Base-by-base conservation (phyloP, 768 basidiomycete genomes). In the Thelephora aurantiotincta region DNA sequence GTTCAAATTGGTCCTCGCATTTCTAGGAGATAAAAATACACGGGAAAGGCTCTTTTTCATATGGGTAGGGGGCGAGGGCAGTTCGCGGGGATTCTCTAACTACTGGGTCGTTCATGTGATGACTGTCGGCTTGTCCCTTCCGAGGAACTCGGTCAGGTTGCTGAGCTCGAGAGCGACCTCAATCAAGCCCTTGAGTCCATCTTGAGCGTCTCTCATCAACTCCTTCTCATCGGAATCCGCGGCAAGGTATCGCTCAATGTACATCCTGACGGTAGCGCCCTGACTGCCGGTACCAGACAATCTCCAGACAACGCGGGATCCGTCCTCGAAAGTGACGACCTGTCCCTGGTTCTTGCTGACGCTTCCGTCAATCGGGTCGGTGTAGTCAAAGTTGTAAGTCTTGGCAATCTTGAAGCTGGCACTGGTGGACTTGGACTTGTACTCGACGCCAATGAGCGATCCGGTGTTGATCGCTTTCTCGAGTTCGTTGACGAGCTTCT, bases 311-410 rank as follows among this genome's bases (percentile, higher is more conserved):
- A 99, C 86, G 34, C 96, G 75, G 42, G 84, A 88, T 6, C 94
- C 96, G 60, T 98, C 96, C 26, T 69, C 66, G 67, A 99, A 99
- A 45, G 75, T 75, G 60, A 98, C 80, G 61, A 93, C 84, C 56
- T 97, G 86, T 1, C 96, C 96, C 61, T 99, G 96, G 64, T 98
- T 97, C 66, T 81, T 80, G 54, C 87, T 90, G 52, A 97, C 75
- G 41, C 86, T 89, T 47, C 80, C 70, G 62, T 99, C 96, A 64
- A 98, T 97, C n/a, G 96, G 96, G 64, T 99, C 96, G 44, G 80
- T 96, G 75, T 99, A 99, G 60, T 84, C 78, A 62, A 99, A 99
- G 72, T 90, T 80, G 68, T 80, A 82, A 37, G 85, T 68, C 20
- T 75, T 73, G 14, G 77, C 73, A 49, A 99, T 78, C 51, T 73